Conservation (phyloP, 2,329 filamentous ascomycete genomes). For the Cadophora malorum region DNA sequence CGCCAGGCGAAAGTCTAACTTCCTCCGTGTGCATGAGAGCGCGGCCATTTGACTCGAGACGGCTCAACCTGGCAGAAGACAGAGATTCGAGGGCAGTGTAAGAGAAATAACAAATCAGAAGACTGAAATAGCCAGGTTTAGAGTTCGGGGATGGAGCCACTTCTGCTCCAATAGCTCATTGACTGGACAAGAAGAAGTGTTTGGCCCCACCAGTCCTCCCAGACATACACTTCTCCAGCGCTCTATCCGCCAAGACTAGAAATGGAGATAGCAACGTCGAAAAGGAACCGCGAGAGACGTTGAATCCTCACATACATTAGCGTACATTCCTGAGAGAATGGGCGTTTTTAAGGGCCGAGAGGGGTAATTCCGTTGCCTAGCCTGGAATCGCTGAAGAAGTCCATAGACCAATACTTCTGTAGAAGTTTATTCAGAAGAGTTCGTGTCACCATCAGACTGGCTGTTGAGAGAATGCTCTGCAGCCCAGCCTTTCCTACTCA, state of each 20-base stretch:
- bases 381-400: neutral
- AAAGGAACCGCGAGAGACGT: conserved; percentile 1
- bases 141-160: conserved; percentile 2
- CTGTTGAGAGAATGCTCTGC: conserved; percentile 8
- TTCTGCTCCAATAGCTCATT: neutral
- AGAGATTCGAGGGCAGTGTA: neutral
- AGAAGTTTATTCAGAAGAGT: neutral
- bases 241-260: neutral
- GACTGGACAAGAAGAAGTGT: neutral
- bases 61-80: neutral
- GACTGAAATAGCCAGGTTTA: neutral
- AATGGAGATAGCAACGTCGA: neutral
- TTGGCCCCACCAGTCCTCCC: neutral
- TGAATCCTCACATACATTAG: neutral
- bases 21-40: neutral
- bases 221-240: conserved; percentile 5
- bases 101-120: neutral
- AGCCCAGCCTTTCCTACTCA: conserved; percentile 3
- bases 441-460: conserved; percentile 19
- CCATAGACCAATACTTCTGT: conserved; percentile 12
- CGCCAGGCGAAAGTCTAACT: neutral
- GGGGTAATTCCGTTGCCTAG: neutral
- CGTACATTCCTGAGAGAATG: too few species aligned
- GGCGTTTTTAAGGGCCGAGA: neutral
- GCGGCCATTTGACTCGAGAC: neutral